phyloP scores from a whole-genome alignment of 2,329 filamentous ascomycete species.

The Neopestalotiopsis sp. region DNA sequence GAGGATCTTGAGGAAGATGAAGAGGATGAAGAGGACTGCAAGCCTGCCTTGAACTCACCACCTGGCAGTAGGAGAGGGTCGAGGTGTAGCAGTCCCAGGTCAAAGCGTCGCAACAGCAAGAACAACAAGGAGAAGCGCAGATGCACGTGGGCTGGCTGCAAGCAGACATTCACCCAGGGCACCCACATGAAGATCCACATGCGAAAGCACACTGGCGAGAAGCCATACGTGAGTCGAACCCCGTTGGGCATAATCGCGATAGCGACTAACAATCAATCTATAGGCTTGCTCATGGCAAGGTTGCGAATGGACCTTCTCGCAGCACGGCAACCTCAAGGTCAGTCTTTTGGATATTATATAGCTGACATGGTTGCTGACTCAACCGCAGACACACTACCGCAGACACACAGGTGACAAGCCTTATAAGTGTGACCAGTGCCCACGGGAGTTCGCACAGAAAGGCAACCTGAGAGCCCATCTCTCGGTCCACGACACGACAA shows the following conservation, averaged over 20 bases:
- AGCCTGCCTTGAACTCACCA: conserved; percentile 38
- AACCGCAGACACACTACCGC: conserved; percentile 76
- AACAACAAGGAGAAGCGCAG: conserved; percentile 60
- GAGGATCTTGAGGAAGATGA: conserved; percentile 43
- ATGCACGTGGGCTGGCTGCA: conserved; percentile 76
- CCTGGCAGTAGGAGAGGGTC: conserved; percentile 34
- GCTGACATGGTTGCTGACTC: conserved; percentile 22
- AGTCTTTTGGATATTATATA: conserved; percentile 27
- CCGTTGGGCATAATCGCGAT: conserved; percentile 26
- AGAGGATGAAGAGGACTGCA: conserved; percentile 33
- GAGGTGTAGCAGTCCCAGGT: conserved; percentile 23
- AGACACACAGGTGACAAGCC: conserved; percentile 88
- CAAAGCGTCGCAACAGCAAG: conserved; percentile 24
- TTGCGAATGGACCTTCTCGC: conserved; percentile 84
- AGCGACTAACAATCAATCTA: conserved; percentile 29
- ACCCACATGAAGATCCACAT: conserved; percentile 92
- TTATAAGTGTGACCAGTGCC: conserved; percentile 79
- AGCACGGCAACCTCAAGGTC: conserved; percentile 89
- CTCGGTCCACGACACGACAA: conserved; percentile 78
- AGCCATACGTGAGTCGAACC: conserved; percentile 78
- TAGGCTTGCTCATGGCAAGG: conserved; percentile 70
- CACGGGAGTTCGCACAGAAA: conserved; percentile 82
- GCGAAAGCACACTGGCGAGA: conserved; percentile 86
- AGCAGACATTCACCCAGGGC: conserved; percentile 87
- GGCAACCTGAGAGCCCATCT: conserved; percentile 86